Conservation (phyloP, 2,329 filamentous ascomycete species). For the Cyclaneusma minus region DNA sequence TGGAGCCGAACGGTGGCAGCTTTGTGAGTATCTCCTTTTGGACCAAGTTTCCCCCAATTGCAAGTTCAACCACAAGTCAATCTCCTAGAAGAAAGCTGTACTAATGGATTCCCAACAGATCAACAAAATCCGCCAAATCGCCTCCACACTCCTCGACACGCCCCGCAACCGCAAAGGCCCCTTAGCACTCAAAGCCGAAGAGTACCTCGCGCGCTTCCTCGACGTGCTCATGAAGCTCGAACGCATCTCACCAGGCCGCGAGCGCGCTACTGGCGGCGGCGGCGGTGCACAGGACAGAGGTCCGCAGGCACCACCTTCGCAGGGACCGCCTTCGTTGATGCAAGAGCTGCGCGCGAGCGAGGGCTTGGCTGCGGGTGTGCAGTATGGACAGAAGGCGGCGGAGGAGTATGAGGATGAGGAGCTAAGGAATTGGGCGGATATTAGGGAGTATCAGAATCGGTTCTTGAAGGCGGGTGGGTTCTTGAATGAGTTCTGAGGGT, state of each 20-base stretch:
- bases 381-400: conserved; percentile 25
- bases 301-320: conserved; percentile 11
- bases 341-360: no score
- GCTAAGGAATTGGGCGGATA: conserved; percentile 59
- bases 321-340: no score
- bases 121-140: conserved; percentile 73
- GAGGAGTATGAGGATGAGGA: conserved; percentile 61
- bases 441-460: conserved; percentile 62
- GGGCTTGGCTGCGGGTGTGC: conserved; percentile 12
- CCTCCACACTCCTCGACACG: conserved; percentile 58
- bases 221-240: conserved; percentile 63
- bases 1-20: conserved; percentile 56
- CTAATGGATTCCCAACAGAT: conserved; percentile 25
- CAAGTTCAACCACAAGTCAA: no score
- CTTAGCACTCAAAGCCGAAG: conserved; percentile 44
- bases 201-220: conserved; percentile 56
- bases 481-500: conserved; percentile 5
- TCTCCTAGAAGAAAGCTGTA: no score
- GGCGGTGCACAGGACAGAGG: conserved; percentile 18
- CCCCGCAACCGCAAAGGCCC: conserved; percentile 35
- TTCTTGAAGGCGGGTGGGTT: conserved; percentile 53
- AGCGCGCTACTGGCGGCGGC: no score
- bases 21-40: conserved; percentile 31
- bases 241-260: conserved; percentile 41
- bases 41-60: not conserved